Base-by-base conservation (phyloP, 441 rosid species). In the Brassica hybrid region DNA sequence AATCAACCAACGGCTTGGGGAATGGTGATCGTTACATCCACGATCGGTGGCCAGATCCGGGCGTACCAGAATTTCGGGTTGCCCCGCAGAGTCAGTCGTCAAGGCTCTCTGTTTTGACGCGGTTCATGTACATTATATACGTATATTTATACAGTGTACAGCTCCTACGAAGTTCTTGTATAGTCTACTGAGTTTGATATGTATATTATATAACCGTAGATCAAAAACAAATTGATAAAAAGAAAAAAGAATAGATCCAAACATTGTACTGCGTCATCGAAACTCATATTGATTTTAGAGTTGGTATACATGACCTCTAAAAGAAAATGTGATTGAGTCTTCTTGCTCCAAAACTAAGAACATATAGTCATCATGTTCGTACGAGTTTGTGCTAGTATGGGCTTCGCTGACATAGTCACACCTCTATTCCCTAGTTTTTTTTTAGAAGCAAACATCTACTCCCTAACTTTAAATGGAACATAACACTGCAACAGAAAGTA, bases 1-100 rank as follows among this genome's bases (percentile, higher is more conserved):
- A 36, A 62, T 41, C 93, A 85, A 52, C 84, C 91, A 19, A 84
- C 95, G 1, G 96, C 99, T 30, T 95, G 99, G 99, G 98, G 98
- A 8, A 83, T 91, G 88, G 98, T 93, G 19, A 88, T 95, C 13
- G 96, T 91, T 48, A 89, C 99, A 5, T 98, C 95, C 6, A 89
- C 96, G 0, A 76, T 89, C 18, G 88, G 89, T 16, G 98, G 99
- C 8, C 94, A 95, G 82, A 93, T 95, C 77, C 85, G 91, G 36
- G 80, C 90, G 4, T 90, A 90, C 81, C 98, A 91, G 68, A 95
- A 95, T 83, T 93, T 95, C 1, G 97, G 99, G 21, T 72, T 91
- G 60, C 98, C 97, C 1, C 90, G 95, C n/a, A 86, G 82, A 83
- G 78, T 91, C 2, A 77, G 96, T 50, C 93, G 91, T 65, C 91